A percentile compares a stretch with the other conserved stretches of the same genome.
These are phyloP conservation scores for Albatrellus sp. DNA, from an alignment of 1,284 basidiomycete genomes.

Conservation along the genomic window DNA sequence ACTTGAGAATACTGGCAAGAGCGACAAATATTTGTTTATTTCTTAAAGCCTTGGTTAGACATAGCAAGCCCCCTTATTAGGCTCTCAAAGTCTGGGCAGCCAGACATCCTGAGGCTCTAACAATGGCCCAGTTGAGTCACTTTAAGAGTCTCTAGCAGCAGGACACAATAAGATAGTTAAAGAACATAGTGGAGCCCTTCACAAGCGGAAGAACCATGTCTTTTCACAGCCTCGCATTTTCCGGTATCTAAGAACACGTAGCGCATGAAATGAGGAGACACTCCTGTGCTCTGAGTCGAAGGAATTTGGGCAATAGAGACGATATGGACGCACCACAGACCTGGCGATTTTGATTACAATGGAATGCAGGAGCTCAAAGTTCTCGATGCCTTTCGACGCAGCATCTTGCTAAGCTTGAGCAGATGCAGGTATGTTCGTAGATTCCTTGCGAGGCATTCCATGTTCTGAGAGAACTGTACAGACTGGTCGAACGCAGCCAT, in stretches of 20 bases:
- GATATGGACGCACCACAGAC: conserved; percentile 38
- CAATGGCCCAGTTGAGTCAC: too few species aligned
- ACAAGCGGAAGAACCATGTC: conserved; percentile 74
- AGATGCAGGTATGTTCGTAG: conserved; percentile 33
- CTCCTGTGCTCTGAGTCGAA: too few species aligned
- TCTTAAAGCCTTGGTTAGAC: too few species aligned
- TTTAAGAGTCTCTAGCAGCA: too few species aligned
- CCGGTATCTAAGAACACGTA: conserved; percentile 34
- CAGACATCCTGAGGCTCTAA: too few species aligned
- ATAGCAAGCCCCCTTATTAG: too few species aligned
- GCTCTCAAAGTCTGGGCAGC: too few species aligned
- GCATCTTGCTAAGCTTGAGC: conserved; percentile 68
- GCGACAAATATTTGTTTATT: too few species aligned
- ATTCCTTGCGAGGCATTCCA: conserved; percentile 44
- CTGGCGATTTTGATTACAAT: conserved; percentile 77
- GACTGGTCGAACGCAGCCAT: too few species aligned
- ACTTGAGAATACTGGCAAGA: too few species aligned
- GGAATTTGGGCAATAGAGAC: too few species aligned
- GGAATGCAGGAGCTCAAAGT: conserved; percentile 76
- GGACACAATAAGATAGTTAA: conserved; percentile 74
- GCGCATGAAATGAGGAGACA: background rate
- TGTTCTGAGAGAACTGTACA: background rate
- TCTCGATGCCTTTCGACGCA: conserved; percentile 70
- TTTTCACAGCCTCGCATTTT: conserved; percentile 77
- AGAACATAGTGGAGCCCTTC: conserved; percentile 83